Base-by-base conservation (phyloP, 768 basidiomycete genomes). In the Russula virescens region DNA sequence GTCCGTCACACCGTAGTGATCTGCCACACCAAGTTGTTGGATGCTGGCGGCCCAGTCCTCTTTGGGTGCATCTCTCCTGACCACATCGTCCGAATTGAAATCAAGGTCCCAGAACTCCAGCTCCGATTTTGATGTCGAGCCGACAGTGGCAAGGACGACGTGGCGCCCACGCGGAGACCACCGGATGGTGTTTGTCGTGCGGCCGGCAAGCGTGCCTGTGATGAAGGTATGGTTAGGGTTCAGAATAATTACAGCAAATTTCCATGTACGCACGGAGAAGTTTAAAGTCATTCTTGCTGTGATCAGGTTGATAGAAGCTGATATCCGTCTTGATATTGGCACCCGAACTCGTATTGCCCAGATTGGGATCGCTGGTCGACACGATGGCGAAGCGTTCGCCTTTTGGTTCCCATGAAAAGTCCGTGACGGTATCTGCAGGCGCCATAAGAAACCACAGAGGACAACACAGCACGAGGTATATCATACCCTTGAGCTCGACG, bases 91-190 rank as follows among this genome's bases (percentile, higher is more conserved):
- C 28, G 75, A 76, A 66, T 83, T 87, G 73, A 97, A 95, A 77
- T 99, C 97, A 48, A 98, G 81, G 75, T 99, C 97, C 94, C 92
- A 99, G 77, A 98, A 99, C 73, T 98, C 96, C 31, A 99, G 81
- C 75, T 98, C 97, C 10, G 93, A 98, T 77, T 98, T 98, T 69
- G 83, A 86, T 13, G 92, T 89, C 10, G 92, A 95, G 28, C 96
- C 97, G 61, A 98, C 90, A 46, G 95, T 98, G 25, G 95, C 95
- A 63, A 98, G 83, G 57, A 97, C 90, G 62, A 96, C 90, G 76
- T 98, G 94, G 48, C 96, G 88, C 58, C 97, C 97, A 57, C 91
- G 87, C 43, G 97, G 95, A 16, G 94, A 94, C 97, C 97, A 99
- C 55, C 91, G 86, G 69, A 98, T 88, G 42, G 91, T 91, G 76